phyloP scores from a whole-genome alignment of 371 early-diverging fungal species.

The Apophysomyces sp. region DNA sequence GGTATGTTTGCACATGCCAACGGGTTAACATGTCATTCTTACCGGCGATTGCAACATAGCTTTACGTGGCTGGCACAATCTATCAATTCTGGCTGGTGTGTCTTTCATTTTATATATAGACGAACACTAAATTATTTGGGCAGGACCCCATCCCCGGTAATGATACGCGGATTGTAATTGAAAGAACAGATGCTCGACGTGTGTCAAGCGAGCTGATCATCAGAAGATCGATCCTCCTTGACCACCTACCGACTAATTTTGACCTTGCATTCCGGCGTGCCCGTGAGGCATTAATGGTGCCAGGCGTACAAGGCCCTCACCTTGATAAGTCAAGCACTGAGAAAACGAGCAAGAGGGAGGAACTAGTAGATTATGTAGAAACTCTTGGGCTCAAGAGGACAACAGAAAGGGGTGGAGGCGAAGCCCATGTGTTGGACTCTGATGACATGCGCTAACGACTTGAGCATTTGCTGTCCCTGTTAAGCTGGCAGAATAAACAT shows the following conservation, averaged over 20 bases:
- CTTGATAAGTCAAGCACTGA: background rate
- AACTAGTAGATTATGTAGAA: background rate
- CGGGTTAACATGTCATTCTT: background rate
- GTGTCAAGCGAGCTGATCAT: constrained; percentile 46
- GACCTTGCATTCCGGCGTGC: constrained; percentile 47
- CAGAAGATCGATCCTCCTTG: constrained; percentile 40
- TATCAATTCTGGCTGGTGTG: constrained; percentile 53
- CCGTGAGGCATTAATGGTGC: constrained; percentile 39
- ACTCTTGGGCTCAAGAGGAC: constrained; percentile 7
- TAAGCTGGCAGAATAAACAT: no score
- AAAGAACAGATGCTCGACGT: constrained; percentile 31
- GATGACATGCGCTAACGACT: constrained; percentile 4
- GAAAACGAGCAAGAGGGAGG: background rate
- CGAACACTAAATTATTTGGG: background rate
- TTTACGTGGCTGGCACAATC: constrained; percentile 49
- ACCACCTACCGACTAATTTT: constrained; percentile 51
- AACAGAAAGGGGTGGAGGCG: constrained; percentile 12
- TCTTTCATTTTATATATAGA: background rate
- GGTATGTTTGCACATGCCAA: constrained; percentile 16
- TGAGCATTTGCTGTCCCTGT: background rate
- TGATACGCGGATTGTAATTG: constrained; percentile 45
- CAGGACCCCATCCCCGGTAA: constrained; percentile 48
- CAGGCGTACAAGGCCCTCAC: background rate
- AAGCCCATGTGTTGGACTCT: constrained; percentile 7
- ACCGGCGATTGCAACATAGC: constrained; percentile 8